Evolutionary conservation across 495 filamentous ascomycete species (phyloP), one percentile per base, ranked within the genome.

Genomic region (Podospora anserina): DNA sequence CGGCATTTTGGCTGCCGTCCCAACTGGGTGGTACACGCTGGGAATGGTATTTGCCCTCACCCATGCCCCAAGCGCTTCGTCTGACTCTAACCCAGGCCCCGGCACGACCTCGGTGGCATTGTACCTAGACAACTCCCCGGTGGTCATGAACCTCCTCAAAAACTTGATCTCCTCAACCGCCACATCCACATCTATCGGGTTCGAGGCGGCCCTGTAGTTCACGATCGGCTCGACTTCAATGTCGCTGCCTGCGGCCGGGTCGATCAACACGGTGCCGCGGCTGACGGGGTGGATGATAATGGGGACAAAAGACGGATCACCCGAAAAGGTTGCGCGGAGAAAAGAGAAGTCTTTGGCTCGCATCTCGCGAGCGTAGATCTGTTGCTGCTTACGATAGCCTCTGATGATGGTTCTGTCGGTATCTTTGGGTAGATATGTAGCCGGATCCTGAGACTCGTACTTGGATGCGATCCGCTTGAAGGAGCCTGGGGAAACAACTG

Each of bases 1-100:
- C 5, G 85, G 83, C 77, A 88, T 76, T 85, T 74, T 78, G 19
- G 75, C 64, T 30, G 69, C 71, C n/a, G 75, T 80, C 1, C 78
- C 75, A 0, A 75, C 74, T 19, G 79, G 77, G 58, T 84, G 81
- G 59, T 75, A 82, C 19, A 77, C 75, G 19, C 70, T 75, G 5
- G 77, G 77, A 23, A 67, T 73, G 23, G 74, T 63, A 23, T 74
- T 73, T 64, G 63, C 53, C 7, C 67, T 20, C 56, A 79, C 28
- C 60, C 71, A 76, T n/a, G 61, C 68, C 11, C 69, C 68, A 5
- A 80, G 32, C 54, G 77, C 69, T 23, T 72, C 77, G 3, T 70
- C 72, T 56, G 54, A 76, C 61, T 67, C 76, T 2, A 18, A 49
- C 70, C 16, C 64, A 72, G 66, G 67, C 49, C 77, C 75, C 5